A percentile compares a stretch with the other conserved stretches of the same genome.
These are phyloP conservation scores for Microbotryum lychnidis-dioicae DNA, from an alignment of 1,284 basidiomycete genomes.

Conservation along the genomic window DNA sequence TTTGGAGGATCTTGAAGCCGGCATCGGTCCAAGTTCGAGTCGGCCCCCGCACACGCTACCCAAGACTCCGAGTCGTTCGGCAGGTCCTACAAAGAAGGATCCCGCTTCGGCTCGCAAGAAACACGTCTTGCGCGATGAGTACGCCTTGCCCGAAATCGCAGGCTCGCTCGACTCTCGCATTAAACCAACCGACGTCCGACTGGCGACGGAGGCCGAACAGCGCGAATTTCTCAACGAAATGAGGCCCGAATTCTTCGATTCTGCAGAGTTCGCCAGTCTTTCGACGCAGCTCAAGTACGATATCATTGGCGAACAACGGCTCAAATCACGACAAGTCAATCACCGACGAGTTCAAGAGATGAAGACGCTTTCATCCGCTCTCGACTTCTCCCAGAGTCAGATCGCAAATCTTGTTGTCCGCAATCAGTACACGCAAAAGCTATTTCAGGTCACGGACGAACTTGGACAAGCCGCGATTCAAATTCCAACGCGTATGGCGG, in stretches of 20 bases:
- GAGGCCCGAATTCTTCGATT: constrained; percentile 83
- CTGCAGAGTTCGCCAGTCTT: constrained; percentile 75
- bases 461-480: constrained; percentile 80
- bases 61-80: constrained; percentile 3
- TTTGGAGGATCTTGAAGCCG: constrained; percentile 68
- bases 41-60: constrained; percentile 28
- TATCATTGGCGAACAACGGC: constrained; percentile 83
- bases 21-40: constrained; percentile 45
- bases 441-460: constrained; percentile 84
- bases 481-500: constrained; percentile 86
- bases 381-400: constrained; percentile 94
- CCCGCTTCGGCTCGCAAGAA: constrained; percentile 47
- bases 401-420: constrained; percentile 82
- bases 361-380: constrained; percentile 68
- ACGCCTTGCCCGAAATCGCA: constrained; percentile 36
- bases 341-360: constrained; percentile 85
- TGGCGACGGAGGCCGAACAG: constrained; percentile 89
- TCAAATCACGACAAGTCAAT: constrained; percentile 89
- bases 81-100: constrained; percentile 8
- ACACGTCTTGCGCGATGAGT: constrained; percentile 35
- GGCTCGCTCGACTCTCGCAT: constrained; percentile 39
- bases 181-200: constrained; percentile 62
- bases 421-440: constrained; percentile 86
- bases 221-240: constrained; percentile 85
- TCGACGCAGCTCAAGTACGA: constrained; percentile 97